Conservation (phyloP, 1,139 yeast species). For the Hanseniaspora uvarum region DNA sequence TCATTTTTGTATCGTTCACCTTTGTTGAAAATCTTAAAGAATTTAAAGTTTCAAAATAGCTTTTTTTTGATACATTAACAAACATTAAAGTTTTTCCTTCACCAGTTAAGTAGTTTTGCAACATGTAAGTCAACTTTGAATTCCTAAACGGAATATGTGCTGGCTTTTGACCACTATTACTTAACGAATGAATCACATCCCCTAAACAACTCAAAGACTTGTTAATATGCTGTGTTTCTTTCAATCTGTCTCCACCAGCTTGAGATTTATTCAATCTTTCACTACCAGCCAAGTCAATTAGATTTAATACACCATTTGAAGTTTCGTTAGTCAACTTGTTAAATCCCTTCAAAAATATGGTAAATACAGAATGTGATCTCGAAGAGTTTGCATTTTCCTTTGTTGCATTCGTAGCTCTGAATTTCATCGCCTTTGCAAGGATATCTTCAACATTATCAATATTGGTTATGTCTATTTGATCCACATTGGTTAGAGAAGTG, state of each 20-base stretch:
- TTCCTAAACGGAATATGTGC: constrained; percentile 48
- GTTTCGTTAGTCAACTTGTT: constrained; percentile 43
- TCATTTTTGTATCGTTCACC: constrained; percentile 48
- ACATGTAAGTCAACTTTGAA: constrained; percentile 60
- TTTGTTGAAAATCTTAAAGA: constrained; percentile 84
- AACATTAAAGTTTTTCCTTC: constrained; percentile 86
- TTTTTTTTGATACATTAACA: constrained; percentile 56
- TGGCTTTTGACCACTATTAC: constrained; percentile 29
- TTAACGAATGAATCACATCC: constrained; percentile 75
- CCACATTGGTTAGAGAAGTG: constrained; percentile 46
- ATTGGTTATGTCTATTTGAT: constrained; percentile 40
- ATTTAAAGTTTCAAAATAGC: constrained; percentile 67
- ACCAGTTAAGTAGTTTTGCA: constrained; percentile 79
- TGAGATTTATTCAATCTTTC: constrained; percentile 73
- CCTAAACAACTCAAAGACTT: constrained; percentile 81
- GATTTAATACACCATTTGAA: constrained; percentile 55
- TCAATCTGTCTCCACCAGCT: constrained; percentile 67
- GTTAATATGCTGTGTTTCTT: constrained; percentile 84
- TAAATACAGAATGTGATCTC: constrained; percentile 64
- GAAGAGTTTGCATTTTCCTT: constrained; percentile 70
- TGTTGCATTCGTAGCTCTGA: constrained; percentile 76
- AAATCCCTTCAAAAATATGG: constrained; percentile 48
- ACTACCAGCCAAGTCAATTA: constrained; percentile 80
- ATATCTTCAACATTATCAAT: constrained; percentile 43
- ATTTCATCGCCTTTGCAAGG: constrained; percentile 46